Evolutionary conservation across 108 stramenopile genomes (phyloP).

Genomic region (Conticribra guillardii): DNA sequence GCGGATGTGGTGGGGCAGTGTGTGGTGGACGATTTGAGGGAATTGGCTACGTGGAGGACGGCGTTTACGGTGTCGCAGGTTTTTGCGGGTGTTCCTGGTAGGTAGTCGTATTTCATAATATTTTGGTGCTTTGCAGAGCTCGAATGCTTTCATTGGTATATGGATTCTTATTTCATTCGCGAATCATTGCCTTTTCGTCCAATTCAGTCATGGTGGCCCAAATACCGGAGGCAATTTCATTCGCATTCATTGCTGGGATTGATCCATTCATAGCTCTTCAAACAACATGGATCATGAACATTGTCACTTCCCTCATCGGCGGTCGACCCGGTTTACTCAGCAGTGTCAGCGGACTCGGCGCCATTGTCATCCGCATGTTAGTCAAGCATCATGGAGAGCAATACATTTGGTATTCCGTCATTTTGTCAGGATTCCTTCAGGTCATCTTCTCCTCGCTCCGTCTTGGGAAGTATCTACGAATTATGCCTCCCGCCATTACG

Average conservation of each 20-base stretch:
- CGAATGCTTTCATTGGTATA: background rate
- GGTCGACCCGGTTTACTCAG: constrained; percentile 40
- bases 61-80: background rate
- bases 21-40: background rate
- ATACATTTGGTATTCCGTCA: constrained; percentile 36
- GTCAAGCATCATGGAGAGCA: constrained; percentile 29
- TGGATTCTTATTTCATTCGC: too few relatives aligned
- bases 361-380: background rate
- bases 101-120: background rate
- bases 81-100: background rate
- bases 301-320: constrained; percentile 34
- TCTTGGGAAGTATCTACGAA: constrained; percentile 12
- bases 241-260: constrained; percentile 34
- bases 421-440: constrained; percentile 33
- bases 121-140: background rate
- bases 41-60: background rate
- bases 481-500: constrained; percentile 19
- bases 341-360: constrained; percentile 27
- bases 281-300: constrained; percentile 32
- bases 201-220: constrained; percentile 20
- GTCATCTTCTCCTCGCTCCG: constrained; percentile 14
- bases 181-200: background rate
- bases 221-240: constrained; percentile 42
- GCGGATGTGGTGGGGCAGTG: background rate
- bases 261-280: constrained; percentile 30